Base-by-base conservation (phyloP, 345 rosid genomes). In the Brassica nigra region DNA sequence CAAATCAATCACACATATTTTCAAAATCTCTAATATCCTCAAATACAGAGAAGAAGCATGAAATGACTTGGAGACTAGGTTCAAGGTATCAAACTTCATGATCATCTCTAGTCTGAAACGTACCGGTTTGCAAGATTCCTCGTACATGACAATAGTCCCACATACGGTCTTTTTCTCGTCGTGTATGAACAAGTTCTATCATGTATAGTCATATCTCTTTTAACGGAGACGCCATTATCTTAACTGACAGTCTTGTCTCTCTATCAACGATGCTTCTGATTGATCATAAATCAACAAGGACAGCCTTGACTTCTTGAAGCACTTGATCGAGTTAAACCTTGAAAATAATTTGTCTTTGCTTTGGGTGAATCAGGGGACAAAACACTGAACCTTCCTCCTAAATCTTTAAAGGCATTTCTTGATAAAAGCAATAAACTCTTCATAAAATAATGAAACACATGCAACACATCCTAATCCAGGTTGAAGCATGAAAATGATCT, bases 171-270 rank as follows among this genome's bases (percentile, higher is more conserved):
- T 3, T 10, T 4, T 54, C 7, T 6, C 6, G 10, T 16, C 59
- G 8, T 6, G 20, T 16, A 31, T 36, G 7, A 36, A 36, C 62
- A 57, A 57, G 5, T 57, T 20, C 27, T 57, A 18, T 9, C 28
- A 57, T 23, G 23, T 57, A 57, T 0, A 18, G 62, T 23, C 27
- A 23, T 23, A 23, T 23, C 27, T 23, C 27, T 23, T 23, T 23
- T 57, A 9, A 57, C 8, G 62, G 39, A 49, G 42, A 69, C 55
- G 14, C 54, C 73, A 69, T 28, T 28, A 69, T 49, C 73, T 69
- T 69, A 28, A 69, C 73, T 12, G 5, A 18, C 12, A 49, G 12
- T 69, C 23, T 12, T 49, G 73, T 69, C 73, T 69, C 27, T 23
- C 27, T 23, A 23, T 23, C 27, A 23, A 23, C 73, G 49, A 12